Base-by-base conservation (phyloP, 768 basidiomycete genomes). In the Suillus decipiens region DNA sequence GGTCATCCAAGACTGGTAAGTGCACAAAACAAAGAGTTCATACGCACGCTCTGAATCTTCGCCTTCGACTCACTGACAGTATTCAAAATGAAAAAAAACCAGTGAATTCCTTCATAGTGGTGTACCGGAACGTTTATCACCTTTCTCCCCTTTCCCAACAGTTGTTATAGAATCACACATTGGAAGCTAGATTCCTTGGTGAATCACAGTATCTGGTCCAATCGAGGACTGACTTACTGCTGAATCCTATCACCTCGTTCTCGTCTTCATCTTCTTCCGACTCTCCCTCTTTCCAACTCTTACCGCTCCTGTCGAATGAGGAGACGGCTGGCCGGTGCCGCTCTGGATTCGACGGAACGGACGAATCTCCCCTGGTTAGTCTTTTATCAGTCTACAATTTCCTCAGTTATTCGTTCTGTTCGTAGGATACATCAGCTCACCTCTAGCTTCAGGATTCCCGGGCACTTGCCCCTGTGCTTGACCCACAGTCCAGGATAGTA, bases 401-500 rank as follows among this genome's bases (percentile, higher is more conserved):
- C 7, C 5, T 22, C 7, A 47, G 45, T 47, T 12, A 47, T 5
- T 47, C 12, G 14, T 22, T 14, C 45, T 22, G 6, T 22, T 22
- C 5, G 6, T 22, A 12, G 12, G n/a, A 47, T 1, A 47, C 6
- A 47, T 47, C 7, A 22, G 6, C 45, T 47, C 22, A 14, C 45
- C 45, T 22, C 45, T 22, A 47, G 22, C 45, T 22, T 22, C 22
- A 22, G 45, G 45, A 47, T 31, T 48, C 56, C 43, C 22, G 64
- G 70, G 39, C 41, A 47, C 22, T 12, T 47, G 2, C 45, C 22
- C 51, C 61, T 70, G 63, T 77, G 77, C 61, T 78, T 77, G 61
- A 48, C 33, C 76, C 76, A 77, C 9, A 77, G 37, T 9, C 76
- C 76, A 28, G 76, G 76, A 56, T 77, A 78, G 66, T 78, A 78